Evolutionary conservation across 305 asterid genomes (phyloP).

Genomic region (Fraxinus nigra): DNA sequence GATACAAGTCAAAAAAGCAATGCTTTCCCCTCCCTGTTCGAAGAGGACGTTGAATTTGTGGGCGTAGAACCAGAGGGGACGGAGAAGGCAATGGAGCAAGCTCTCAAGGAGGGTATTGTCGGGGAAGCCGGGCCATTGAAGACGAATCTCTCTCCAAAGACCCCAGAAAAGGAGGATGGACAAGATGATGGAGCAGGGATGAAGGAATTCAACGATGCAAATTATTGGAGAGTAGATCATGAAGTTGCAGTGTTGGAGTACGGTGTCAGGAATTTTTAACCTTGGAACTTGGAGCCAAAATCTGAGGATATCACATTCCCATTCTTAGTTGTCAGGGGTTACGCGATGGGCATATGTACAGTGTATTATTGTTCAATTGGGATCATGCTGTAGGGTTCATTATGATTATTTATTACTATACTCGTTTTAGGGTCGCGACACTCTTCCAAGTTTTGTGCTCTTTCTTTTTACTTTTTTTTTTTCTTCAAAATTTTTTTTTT

Average conservation of each 20-base stretch:
- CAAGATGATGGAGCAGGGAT: slow-evolving; percentile 55
- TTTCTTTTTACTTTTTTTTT: background rate
- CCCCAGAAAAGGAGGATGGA: slow-evolving; percentile 49
- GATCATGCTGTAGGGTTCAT: slow-evolving; percentile 20
- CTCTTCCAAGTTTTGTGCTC: slow-evolving; percentile 21
- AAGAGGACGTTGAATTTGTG: slow-evolving; percentile 94
- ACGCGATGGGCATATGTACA: slow-evolving; percentile 45
- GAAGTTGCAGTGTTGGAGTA: slow-evolving; percentile 71
- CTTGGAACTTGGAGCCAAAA: slow-evolving; percentile 14
- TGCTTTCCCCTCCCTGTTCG: slow-evolving; percentile 75
- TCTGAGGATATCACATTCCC: slow-evolving; percentile 8
- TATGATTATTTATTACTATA: slow-evolving; percentile 35
- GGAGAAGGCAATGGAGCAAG: slow-evolving; percentile 90
- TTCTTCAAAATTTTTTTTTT: background rate
- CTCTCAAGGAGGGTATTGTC: slow-evolving; percentile 85
- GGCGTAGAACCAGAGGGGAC: slow-evolving; percentile 90
- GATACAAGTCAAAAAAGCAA: slow-evolving; percentile 38
- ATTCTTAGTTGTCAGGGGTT: slow-evolving; percentile 7
- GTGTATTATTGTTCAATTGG: slow-evolving; percentile 37
- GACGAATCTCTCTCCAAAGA: slow-evolving; percentile 41
- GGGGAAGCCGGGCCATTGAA: slow-evolving; percentile 87
- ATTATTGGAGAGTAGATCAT: slow-evolving; percentile 97
- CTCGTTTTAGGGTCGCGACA: slow-evolving; percentile 30
- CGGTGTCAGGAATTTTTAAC: background rate
- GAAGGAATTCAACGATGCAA: slow-evolving; percentile 82